These are phyloP conservation scores for Pyrenula aspistea DNA, from an alignment of 495 filamentous ascomycete genomes.

Conservation along the genomic window DNA sequence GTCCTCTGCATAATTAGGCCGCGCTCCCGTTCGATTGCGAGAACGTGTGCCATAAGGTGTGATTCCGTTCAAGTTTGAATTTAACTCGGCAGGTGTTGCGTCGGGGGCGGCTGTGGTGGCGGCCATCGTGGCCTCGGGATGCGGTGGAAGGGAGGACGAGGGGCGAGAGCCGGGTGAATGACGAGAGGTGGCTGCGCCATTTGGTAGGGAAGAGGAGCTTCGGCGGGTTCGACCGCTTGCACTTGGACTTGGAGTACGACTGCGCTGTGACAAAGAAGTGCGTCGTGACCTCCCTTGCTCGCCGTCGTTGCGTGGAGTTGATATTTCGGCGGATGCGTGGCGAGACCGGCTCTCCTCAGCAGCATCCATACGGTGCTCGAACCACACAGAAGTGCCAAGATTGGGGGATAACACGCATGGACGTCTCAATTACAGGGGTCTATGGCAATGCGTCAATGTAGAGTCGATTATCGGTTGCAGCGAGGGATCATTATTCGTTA, in stretches of 20 bases:
- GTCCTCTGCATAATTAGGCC: constrained; percentile 95
- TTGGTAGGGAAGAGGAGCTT: not conserved
- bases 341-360: not conserved
- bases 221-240: not conserved
- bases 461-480: not conserved
- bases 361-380: not conserved
- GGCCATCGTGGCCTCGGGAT: constrained; percentile 11
- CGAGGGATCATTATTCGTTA: not conserved
- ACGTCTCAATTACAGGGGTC: not conserved
- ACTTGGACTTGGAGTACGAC: not conserved
- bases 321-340: not conserved
- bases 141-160: not conserved
- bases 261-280: not conserved
- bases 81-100: constrained; percentile 23
- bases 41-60: constrained; percentile 93
- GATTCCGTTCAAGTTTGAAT: constrained; percentile 30
- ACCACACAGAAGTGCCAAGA: not conserved
- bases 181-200: not conserved
- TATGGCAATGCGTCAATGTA: not conserved
- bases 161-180: not conserved
- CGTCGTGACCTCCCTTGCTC: not conserved
- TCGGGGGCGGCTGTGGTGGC: constrained; percentile 13
- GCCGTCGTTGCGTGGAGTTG: not conserved
- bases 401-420: not conserved
- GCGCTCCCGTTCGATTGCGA: constrained; percentile 68